Conservation (phyloP, 106 monocot species). For the Dendrobium chrysotoxum region DNA sequence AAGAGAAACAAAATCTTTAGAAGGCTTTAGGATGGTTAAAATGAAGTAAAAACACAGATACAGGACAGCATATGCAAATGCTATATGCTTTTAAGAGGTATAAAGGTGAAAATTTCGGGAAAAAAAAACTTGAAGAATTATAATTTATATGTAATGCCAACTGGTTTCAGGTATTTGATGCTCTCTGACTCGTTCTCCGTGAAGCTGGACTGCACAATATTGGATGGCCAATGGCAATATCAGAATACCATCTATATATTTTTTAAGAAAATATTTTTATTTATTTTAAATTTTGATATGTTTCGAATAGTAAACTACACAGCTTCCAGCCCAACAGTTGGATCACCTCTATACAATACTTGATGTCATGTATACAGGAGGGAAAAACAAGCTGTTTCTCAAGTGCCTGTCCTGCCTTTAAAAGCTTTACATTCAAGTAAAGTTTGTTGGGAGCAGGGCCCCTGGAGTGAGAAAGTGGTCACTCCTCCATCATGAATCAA, state of each 20-base stretch:
- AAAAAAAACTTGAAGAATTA: background rate
- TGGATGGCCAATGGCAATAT: background rate
- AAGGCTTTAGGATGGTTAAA: background rate
- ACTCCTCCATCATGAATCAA: constrained; percentile 25
- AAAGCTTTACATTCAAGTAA: constrained; percentile 63
- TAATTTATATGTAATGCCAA: background rate
- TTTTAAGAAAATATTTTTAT: background rate
- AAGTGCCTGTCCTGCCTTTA: constrained; percentile 3
- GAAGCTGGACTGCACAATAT: background rate
- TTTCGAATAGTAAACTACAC: background rate
- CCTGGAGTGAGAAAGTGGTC: constrained; percentile 50
- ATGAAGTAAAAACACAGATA: background rate
- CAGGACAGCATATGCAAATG: background rate
- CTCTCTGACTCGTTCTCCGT: background rate
- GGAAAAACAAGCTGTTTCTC: background rate
- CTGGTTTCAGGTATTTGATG: background rate
- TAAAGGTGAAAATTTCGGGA: background rate
- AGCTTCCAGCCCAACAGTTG: background rate
- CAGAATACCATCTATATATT: background rate
- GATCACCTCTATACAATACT: constrained; percentile 1
- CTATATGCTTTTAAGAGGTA: background rate
- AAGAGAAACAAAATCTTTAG: background rate
- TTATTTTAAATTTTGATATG: background rate
- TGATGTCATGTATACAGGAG: background rate
- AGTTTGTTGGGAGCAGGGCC: constrained; percentile 32